Evolutionary conservation across 140 eudicot species (phyloP).

Genomic region (Artemisia princeps): DNA sequence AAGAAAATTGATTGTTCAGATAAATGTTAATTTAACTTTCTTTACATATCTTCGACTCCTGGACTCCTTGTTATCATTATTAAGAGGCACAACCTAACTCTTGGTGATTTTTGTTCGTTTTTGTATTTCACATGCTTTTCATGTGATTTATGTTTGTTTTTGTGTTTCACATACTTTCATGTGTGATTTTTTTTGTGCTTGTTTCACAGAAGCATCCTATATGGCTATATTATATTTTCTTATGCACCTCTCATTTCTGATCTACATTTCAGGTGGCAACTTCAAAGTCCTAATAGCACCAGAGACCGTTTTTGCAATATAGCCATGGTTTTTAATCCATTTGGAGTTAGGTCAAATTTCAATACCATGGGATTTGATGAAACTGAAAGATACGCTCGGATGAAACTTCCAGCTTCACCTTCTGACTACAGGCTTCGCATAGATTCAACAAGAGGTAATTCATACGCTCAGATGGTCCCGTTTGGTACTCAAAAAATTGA

Average conservation of each 20-base stretch:
- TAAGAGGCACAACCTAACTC: neutral
- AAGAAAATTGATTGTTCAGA: too few species aligned
- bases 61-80: too few species aligned
- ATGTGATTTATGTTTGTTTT: neutral
- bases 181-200: neutral
- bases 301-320: conserved; percentile 27
- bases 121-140: neutral
- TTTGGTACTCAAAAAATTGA: conserved; percentile 17
- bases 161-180: neutral
- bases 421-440: conserved; percentile 24
- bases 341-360: conserved; percentile 24
- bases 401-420: conserved; percentile 9
- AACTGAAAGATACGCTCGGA: conserved; percentile 16
- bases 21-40: too few species aligned
- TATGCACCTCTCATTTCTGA: conserved; percentile 1
- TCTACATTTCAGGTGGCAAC: conserved; percentile 30
- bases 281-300: conserved; percentile 19
- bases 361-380: conserved; percentile 23
- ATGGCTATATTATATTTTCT: neutral
- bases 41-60: too few species aligned
- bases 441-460: conserved; percentile 20
- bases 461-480: conserved; percentile 29
- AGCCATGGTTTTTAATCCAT: conserved; percentile 19
- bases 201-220: neutral
- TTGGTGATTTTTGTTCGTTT: neutral